phyloP scores from a whole-genome alignment of 2,329 filamentous ascomycete genomes.

The Didymella glomerata region DNA sequence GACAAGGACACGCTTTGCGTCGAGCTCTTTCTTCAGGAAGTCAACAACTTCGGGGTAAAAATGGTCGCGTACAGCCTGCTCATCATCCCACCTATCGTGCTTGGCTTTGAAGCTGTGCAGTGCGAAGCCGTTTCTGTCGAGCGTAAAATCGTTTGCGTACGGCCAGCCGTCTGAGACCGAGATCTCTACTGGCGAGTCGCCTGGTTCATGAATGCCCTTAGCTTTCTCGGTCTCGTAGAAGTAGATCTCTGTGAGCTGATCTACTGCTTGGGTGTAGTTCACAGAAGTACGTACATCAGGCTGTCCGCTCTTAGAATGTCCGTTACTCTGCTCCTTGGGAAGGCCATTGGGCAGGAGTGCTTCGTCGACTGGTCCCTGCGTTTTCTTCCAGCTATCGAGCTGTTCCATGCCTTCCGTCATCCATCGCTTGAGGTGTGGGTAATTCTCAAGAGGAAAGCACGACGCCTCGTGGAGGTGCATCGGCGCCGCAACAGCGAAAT shows the following conservation, averaged over 20 bases:
- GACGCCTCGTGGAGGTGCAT: slow-evolving; percentile 52
- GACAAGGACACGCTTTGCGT: slow-evolving; percentile 57
- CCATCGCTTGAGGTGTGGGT: slow-evolving; percentile 52
- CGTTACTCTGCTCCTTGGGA: slow-evolving; percentile 1
- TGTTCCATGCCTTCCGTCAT: slow-evolving; percentile 49
- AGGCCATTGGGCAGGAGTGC: slow-evolving; percentile 21
- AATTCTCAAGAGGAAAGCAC: slow-evolving; percentile 51
- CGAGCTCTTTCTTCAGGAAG: slow-evolving; percentile 56
- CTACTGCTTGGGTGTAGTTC: slow-evolving; percentile 58
- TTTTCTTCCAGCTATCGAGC: slow-evolving; percentile 52
- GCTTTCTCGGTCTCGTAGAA: slow-evolving; percentile 53
- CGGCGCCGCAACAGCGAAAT: slow-evolving; percentile 53
- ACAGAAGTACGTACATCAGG: slow-evolving; percentile 47
- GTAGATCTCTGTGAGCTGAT: slow-evolving; percentile 54
- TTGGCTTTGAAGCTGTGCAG: slow-evolving; percentile 53
- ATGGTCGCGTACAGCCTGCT: slow-evolving; percentile 51
- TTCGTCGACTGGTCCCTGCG: slow-evolving; percentile 52
- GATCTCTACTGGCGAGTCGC: slow-evolving; percentile 51
- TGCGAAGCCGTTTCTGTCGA: slow-evolving; percentile 59
- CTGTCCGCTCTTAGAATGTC: slow-evolving; percentile 6
- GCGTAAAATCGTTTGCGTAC: slow-evolving; percentile 53
- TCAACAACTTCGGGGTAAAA: slow-evolving; percentile 60
- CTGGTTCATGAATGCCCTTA: slow-evolving; percentile 54
- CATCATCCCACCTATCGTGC: slow-evolving; percentile 53
- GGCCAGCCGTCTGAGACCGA: slow-evolving; percentile 55